phyloP scores from a whole-genome alignment of 768 basidiomycete genomes.

The Auricularia auricula-judae region DNA sequence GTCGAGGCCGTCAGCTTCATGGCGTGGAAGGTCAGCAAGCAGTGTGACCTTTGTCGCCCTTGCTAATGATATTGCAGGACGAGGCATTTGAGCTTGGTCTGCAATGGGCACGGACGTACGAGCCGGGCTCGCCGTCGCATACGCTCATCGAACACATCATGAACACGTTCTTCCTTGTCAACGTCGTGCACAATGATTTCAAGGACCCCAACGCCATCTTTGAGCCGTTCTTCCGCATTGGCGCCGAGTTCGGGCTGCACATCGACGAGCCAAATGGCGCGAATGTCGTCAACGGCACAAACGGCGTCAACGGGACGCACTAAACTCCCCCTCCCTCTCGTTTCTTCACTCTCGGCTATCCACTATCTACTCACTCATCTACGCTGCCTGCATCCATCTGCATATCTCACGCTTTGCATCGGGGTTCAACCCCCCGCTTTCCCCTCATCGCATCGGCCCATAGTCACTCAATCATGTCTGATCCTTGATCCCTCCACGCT shows the following conservation, averaged over 20 bases:
- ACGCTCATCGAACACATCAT: conserved; percentile 69
- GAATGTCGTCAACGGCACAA: not conserved
- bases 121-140: conserved; percentile 59
- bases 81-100: conserved; percentile 88
- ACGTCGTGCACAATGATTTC: conserved; percentile 96
- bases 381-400: not conserved
- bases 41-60: not conserved
- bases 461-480: not conserved
- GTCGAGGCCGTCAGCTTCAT: conserved; percentile 97
- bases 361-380: not conserved
- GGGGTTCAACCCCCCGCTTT: conserved; percentile 2
- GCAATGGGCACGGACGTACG: conserved; percentile 87
- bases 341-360: not conserved
- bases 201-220: conserved; percentile 78
- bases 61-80: conserved; percentile 40
- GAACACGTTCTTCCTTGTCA: conserved; percentile 77
- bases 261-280: not conserved
- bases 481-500: not conserved
- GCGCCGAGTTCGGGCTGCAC: conserved; percentile 39
- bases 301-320: not conserved
- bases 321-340: not conserved
- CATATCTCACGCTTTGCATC: not conserved
- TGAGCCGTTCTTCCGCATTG: conserved; percentile 71
- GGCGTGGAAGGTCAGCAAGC: conserved; percentile 78
- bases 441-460: not conserved